Evolutionary conservation across 345 rosid species (phyloP).

Genomic region (Pistacia vera): DNA sequence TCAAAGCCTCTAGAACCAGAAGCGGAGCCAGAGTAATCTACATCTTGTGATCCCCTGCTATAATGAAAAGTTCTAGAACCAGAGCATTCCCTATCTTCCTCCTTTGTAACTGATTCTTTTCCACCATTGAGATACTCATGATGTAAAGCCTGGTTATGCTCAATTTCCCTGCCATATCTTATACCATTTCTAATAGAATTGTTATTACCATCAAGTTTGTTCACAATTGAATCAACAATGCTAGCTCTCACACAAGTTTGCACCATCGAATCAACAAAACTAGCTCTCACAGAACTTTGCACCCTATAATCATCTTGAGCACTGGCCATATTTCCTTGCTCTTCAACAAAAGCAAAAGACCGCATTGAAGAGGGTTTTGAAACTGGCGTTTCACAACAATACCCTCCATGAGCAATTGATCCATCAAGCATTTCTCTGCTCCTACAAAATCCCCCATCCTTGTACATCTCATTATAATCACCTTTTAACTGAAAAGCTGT

Average conservation of each 20-base stretch:
- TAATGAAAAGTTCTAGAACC: background rate
- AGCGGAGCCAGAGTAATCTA: background rate
- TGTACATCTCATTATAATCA: background rate
- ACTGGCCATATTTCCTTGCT: constrained; percentile 8
- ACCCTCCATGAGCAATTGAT: no score
- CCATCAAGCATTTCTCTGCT: no score
- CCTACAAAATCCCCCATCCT: background rate
- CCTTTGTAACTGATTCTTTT: background rate
- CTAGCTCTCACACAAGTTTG: constrained; percentile 5
- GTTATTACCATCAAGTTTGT: constrained; percentile 10
- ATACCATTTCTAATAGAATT: constrained; percentile 2
- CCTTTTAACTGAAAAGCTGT: background rate
- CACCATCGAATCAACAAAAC: no score
- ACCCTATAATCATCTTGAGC: background rate
- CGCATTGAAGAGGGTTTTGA: no score
- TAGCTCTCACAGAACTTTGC: background rate
- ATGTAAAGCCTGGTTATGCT: background rate
- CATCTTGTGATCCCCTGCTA: constrained; percentile 9
- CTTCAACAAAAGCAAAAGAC: background rate
- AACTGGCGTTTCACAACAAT: background rate
- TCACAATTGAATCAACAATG: constrained; percentile 19
- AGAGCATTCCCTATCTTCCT: background rate
- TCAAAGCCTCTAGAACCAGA: constrained; percentile 15
- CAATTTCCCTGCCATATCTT: constrained; percentile 2
- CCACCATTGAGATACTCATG: background rate